These are phyloP conservation scores for Millerozyma miso DNA, from an alignment of 805 yeast species.

Conservation along the genomic window DNA sequence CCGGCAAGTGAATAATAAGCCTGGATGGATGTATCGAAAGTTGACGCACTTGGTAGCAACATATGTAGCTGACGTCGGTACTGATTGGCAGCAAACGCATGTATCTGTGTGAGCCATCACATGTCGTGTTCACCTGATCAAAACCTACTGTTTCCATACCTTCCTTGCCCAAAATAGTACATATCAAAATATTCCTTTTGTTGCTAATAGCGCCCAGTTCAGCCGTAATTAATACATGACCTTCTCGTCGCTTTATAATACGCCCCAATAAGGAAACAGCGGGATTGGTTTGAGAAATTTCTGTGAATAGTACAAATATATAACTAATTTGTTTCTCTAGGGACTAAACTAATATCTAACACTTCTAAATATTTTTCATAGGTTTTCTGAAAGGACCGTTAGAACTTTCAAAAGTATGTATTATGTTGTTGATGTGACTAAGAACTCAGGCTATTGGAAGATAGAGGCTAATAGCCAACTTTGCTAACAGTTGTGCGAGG, in stretches of 20 bases:
- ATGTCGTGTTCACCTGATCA: background rate
- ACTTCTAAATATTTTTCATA: background rate
- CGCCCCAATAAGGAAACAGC: slow-evolving; percentile 2
- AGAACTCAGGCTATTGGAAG: no score
- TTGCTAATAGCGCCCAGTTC: slow-evolving; percentile 1
- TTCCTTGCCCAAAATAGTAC: background rate
- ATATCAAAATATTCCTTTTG: slow-evolving; percentile 1
- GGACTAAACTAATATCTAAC: background rate
- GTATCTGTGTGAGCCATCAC: background rate
- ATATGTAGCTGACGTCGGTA: background rate
- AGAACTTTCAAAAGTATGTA: background rate
- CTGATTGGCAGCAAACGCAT: background rate
- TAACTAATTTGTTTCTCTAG: background rate
- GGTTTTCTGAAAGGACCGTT: background rate
- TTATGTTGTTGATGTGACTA: no score
- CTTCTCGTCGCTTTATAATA: slow-evolving; percentile 1
- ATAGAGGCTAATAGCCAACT: no score
- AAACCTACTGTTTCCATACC: background rate
- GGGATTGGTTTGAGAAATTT: background rate
- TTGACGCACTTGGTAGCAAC: background rate
- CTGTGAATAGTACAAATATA: background rate
- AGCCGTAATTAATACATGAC: slow-evolving; percentile 5
- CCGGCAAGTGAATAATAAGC: no score
- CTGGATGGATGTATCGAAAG: background rate
- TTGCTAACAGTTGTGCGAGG: no score